These are phyloP conservation scores for Effrenium voratum DNA, from an alignment of 73 alveolate species.

Conservation along the genomic window DNA sequence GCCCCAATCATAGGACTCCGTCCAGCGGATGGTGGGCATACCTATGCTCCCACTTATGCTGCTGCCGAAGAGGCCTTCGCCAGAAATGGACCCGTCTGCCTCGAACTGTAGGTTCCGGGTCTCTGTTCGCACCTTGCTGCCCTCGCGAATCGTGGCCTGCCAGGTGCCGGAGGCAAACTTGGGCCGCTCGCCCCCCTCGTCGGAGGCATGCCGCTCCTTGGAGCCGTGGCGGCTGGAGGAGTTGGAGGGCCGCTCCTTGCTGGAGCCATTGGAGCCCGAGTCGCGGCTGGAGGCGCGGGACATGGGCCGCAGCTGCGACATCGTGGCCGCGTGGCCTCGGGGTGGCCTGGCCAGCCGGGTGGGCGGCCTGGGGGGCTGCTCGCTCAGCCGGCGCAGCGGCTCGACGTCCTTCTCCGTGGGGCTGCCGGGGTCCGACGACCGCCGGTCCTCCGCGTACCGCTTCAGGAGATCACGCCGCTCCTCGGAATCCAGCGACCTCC, in stretches of 20 bases:
- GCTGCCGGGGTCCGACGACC: constrained; percentile 27
- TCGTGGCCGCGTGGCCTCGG: not conserved
- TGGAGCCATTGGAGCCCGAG: no score
- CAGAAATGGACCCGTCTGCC: not conserved
- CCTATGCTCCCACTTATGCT: not conserved
- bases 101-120: not conserved
- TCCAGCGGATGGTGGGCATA: not conserved
- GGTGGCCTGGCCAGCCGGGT: not conserved
- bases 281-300: no score
- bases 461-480: constrained; percentile 4
- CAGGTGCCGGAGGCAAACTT: no score
- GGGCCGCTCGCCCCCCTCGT: no score
- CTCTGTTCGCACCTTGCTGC: no score
- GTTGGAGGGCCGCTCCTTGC: no score
- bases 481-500: not conserved
- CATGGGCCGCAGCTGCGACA: no score
- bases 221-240: no score
- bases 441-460: not conserved
- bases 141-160: no score
- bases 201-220: no score
- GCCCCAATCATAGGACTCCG: constrained; percentile 24
- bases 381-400: not conserved
- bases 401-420: not conserved
- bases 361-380: not conserved
- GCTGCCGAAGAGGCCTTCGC: not conserved